phyloP scores from a whole-genome alignment of 768 basidiomycete species.

The Tulasnella sp. region DNA sequence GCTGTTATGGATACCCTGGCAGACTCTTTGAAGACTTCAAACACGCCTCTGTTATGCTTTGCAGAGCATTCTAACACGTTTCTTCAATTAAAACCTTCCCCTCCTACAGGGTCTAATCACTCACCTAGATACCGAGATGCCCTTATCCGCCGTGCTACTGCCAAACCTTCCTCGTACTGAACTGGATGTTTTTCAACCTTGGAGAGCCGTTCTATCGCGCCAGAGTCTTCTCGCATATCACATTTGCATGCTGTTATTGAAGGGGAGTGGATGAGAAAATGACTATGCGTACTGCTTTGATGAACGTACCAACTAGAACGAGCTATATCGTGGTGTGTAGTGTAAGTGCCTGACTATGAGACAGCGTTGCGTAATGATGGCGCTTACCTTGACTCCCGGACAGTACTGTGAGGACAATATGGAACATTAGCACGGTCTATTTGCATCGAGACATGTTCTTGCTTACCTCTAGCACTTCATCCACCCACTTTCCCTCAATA shows the following conservation, averaged over 20 bases:
- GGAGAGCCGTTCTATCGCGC: constrained; percentile 56
- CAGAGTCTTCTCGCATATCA: constrained; percentile 77
- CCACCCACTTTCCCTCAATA: constrained; percentile 94
- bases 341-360: neutral
- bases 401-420: constrained; percentile 43
- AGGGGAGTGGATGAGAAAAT: neutral
- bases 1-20: constrained; percentile 72
- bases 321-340: constrained; percentile 34
- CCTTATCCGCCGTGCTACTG: constrained; percentile 79
- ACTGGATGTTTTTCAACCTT: constrained; percentile 59
- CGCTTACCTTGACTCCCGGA: constrained; percentile 78
- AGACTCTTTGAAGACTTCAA: constrained; percentile 86
- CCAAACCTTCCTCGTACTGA: constrained; percentile 84
- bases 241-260: constrained; percentile 69
- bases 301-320: constrained; percentile 68
- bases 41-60: constrained; percentile 89
- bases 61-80: constrained; percentile 74
- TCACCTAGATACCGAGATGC: constrained; percentile 84
- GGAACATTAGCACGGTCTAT: neutral
- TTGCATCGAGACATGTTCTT: neutral
- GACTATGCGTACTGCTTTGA: constrained; percentile 6
- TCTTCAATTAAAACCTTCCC: neutral
- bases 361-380: neutral
- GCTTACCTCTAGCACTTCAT: constrained; percentile 47
- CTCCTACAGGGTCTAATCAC: constrained; percentile 20